Percentiles rank a stretch among this genome's conserved stretches.
These are phyloP conservation scores for Grifola frondosa DNA, from an alignment of 1,284 basidiomycete genomes.

Conservation along the genomic window DNA sequence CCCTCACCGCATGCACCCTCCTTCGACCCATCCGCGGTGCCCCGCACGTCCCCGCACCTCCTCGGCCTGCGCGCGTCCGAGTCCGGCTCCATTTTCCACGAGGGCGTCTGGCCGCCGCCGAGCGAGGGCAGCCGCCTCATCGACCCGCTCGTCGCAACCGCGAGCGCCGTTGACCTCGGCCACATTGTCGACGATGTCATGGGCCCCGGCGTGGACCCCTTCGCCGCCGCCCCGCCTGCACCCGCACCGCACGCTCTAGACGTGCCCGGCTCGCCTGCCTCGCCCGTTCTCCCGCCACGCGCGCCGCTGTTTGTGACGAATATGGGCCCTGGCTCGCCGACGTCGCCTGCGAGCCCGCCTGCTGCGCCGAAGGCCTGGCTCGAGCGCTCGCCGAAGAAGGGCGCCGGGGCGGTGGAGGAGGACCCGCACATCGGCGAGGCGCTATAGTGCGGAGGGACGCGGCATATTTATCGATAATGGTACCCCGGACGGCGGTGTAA, in stretches of 20 bases:
- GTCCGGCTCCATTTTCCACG: constrained; percentile 50
- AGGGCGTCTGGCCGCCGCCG: constrained; percentile 51
- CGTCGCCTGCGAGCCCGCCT: constrained; percentile 15
- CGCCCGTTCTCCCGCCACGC: constrained; percentile 15
- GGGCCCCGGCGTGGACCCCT: constrained; percentile 37
- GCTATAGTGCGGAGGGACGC: constrained; percentile 5
- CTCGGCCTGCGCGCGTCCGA: constrained; percentile 43
- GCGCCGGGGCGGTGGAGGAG: constrained; percentile 3
- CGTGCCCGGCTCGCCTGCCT: constrained; percentile 16
- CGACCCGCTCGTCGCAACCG: constrained; percentile 41
- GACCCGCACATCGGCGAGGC: constrained; percentile 13
- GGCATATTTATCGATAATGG: no score
- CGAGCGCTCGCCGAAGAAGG: constrained; percentile 24
- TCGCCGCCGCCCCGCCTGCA: constrained; percentile 13
- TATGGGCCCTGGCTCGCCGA: constrained; percentile 24
- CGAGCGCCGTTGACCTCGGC: constrained; percentile 38
- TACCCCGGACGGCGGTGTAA: no score
- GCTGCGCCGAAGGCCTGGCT: constrained; percentile 18
- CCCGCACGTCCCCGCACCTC: constrained; percentile 31
- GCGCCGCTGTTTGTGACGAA: constrained; percentile 27
- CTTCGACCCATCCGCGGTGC: constrained; percentile 9
- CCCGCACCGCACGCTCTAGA: constrained; percentile 20
- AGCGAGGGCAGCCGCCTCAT: constrained; percentile 38
- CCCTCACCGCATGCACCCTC: constrained; percentile 13
- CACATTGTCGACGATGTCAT: constrained; percentile 53